Conservation (phyloP, 441 rosid species). For the Kokia cookei region DNA sequence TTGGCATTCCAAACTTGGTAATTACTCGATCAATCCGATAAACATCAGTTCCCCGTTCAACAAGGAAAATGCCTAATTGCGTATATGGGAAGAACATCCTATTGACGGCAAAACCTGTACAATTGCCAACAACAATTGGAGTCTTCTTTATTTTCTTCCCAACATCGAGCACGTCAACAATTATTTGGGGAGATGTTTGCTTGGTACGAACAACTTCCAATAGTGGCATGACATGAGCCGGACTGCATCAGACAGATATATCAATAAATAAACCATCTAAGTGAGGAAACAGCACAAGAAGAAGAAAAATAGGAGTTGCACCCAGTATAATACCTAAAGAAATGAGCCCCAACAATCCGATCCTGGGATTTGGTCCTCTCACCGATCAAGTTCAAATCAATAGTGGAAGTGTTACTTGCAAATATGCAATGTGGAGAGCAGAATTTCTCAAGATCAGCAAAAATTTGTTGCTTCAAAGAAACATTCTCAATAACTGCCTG, state of each 20-base stretch:
- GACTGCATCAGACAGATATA: conserved; percentile 47
- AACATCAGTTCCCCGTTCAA: conserved; percentile 73
- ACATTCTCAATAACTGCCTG: conserved; percentile 90
- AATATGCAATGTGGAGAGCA: conserved; percentile 90
- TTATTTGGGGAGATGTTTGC: conserved; percentile 78
- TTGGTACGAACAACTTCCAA: conserved; percentile 88
- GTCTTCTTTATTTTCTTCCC: conserved; percentile 94
- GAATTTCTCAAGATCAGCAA: conserved; percentile 80
- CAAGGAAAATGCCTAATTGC: conserved; percentile 71
- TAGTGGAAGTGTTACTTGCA: conserved; percentile 91
- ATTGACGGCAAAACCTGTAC: conserved; percentile 98
- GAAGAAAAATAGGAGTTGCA: neutral
- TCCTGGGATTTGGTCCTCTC: conserved; percentile 68
- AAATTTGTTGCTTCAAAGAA: conserved; percentile 88
- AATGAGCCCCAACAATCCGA: conserved; percentile 94
- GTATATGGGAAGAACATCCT: conserved; percentile 98
- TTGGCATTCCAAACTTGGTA: conserved; percentile 97
- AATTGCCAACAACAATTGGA: conserved; percentile 90
- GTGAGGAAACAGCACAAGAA: neutral
- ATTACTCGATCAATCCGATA: conserved; percentile 72
- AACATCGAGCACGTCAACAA: conserved; percentile 84
- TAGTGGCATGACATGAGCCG: conserved; percentile 97
- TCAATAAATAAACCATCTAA: conserved; percentile 12
- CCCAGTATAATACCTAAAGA: conserved; percentile 68
- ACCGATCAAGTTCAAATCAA: conserved; percentile 85